Conservation (phyloP, 1,284 basidiomycete genomes). For the Gymnopus androsaceus region DNA sequence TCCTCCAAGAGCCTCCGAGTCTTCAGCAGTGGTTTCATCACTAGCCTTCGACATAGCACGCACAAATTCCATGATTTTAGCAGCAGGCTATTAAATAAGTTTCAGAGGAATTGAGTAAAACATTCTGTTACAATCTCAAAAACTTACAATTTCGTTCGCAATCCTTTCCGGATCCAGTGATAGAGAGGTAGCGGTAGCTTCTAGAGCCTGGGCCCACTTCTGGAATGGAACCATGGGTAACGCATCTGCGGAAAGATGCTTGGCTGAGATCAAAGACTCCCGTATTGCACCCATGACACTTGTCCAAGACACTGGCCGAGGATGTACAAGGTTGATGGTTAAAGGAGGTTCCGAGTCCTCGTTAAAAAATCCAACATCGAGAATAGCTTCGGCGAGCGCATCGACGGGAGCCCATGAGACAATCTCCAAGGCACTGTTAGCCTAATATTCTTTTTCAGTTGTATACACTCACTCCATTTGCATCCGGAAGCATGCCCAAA, state of each 20-base stretch:
- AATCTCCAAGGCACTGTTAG: slow-evolving; percentile 13
- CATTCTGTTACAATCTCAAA: neutral
- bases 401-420: slow-evolving; percentile 8
- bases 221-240: slow-evolving; percentile 31
- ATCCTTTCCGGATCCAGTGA: too few relatives aligned
- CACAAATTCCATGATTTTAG: slow-evolving; percentile 4
- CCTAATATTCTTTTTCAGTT: too few relatives aligned
- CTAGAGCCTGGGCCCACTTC: slow-evolving; percentile 32
- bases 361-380: neutral
- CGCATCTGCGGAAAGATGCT: slow-evolving; percentile 23
- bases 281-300: neutral
- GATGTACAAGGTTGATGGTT: slow-evolving; percentile 36
- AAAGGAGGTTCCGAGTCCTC: neutral
- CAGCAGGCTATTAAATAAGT: neutral
- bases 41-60: neutral
- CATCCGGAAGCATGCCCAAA: slow-evolving; percentile 3
- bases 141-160: slow-evolving; percentile 15
- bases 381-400: neutral
- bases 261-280: slow-evolving; percentile 24
- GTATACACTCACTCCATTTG: neutral
- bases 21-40: neutral
- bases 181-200: slow-evolving; percentile 6
- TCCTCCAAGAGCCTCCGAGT: neutral
- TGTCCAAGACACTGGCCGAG: slow-evolving; percentile 33
- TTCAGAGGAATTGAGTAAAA: neutral